Conservation (phyloP, 768 basidiomycete genomes). For the Russula virescens region DNA sequence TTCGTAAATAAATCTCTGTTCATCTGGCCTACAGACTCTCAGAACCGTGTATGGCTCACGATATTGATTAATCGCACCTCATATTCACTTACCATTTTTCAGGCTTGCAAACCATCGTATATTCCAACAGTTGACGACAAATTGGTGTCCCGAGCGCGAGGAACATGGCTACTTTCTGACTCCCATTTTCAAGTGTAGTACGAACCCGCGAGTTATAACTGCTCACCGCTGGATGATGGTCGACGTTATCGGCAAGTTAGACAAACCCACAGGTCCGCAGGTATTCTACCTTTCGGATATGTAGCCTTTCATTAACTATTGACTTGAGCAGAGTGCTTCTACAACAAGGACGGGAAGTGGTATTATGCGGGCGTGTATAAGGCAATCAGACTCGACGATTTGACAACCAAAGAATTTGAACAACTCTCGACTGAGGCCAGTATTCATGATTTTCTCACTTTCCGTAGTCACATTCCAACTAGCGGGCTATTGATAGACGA, state of each 20-base stretch:
- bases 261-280: conserved; percentile 53
- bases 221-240: conserved; percentile 68
- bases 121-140: conserved; percentile 59
- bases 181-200: conserved; percentile 70
- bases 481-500: conserved; percentile 40
- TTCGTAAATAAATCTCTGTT: conserved; percentile 2
- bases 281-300: not conserved
- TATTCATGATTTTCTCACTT: not conserved
- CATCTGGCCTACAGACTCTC: conserved; percentile 38
- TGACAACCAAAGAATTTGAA: conserved; percentile 65
- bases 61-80: not conserved
- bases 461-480: not conserved
- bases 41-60: conserved; percentile 46
- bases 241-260: conserved; percentile 57
- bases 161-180: conserved; percentile 76
- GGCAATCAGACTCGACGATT: conserved; percentile 56
- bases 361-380: conserved; percentile 81
- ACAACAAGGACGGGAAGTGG: conserved; percentile 73
- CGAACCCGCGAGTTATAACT: conserved; percentile 68
- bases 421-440: conserved; percentile 57
- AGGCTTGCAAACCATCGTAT: conserved; percentile 66
- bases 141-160: conserved; percentile 78
- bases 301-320: not conserved
- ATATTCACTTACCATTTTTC: not conserved
- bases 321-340: conserved; percentile 62